Base-by-base conservation (phyloP, 495 filamentous ascomycete species). In the Daldinia loculata region DNA sequence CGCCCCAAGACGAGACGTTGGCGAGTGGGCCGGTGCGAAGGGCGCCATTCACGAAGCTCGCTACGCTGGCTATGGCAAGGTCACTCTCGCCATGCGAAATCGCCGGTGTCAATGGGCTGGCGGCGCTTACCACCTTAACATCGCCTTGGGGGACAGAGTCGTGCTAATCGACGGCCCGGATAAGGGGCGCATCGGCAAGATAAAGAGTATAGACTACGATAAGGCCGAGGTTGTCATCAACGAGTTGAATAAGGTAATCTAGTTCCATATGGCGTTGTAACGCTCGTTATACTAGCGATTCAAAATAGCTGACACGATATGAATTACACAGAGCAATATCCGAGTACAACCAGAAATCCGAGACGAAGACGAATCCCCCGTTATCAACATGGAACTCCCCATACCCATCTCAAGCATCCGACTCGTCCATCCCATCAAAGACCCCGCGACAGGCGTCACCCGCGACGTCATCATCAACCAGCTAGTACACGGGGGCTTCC, bases 391-490 rank as follows among this genome's bases (percentile, higher is more conserved):
- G 1, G 75, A 75, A 53, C 2, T 85, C 52, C 83, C 86, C 8
- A 75, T 97, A 17, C 82, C 91, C 62, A 82, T 95, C 69, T 85
- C 88, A 22, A 77, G 89, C 58, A 85, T 98, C 64, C 90, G 92
- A 41, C 91, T 96, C n/a, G 92, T 98, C 26, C 85, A 91, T 77
- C 88, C 91, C 8, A 81, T 95, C 62, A 79, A 80, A 15, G 88
- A 94, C 76, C 86, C 88, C 11, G 72, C 75, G 34, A 92, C 89
- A 11, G 88, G 88, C 66, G 69, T 78, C n/a, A 82, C 83, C 41
- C 83, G 86, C 57, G 92, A 97, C 79, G 88, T 92, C 39, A 85
- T 97, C 71, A 86, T 97, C 70, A 85, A 91, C 72, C 86, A 92
- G 76, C 79, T 95, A 69, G 82, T 74, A 75, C 80, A 79, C 59